Percentiles rank a stretch among this genome's conserved stretches.
Evolutionary conservation across 2,329 filamentous ascomycete genomes (phyloP).

Genomic region (Volutella citrinella): DNA sequence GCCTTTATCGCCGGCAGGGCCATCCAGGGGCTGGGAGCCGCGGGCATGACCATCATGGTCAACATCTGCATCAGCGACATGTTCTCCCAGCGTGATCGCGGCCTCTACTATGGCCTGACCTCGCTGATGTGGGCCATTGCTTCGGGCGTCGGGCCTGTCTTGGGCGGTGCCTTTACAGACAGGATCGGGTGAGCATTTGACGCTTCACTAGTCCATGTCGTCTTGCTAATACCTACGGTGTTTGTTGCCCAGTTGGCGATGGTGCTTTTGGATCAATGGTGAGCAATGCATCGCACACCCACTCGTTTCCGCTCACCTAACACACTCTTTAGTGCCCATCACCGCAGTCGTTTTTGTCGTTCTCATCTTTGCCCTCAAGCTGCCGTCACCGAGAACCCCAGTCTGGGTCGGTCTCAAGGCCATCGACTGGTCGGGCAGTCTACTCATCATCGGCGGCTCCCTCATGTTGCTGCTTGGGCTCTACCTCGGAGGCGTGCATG

Average conservation of each 20-base stretch:
- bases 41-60: slow-evolving; percentile 49
- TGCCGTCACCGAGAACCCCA: slow-evolving; percentile 65
- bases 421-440: slow-evolving; percentile 58
- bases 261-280: slow-evolving; percentile 55
- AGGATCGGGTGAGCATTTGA: slow-evolving; percentile 45
- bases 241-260: slow-evolving; percentile 39
- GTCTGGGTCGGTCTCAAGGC: slow-evolving; percentile 59
- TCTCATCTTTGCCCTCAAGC: slow-evolving; percentile 59
- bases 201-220: too few species aligned
- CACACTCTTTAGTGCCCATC: slow-evolving; percentile 36
- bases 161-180: slow-evolving; percentile 63
- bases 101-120: slow-evolving; percentile 60
- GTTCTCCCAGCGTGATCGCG: slow-evolving; percentile 39
- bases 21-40: slow-evolving; percentile 50
- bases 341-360: slow-evolving; percentile 55
- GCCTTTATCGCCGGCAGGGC: slow-evolving; percentile 36
- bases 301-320: neutral
- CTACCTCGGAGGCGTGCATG: slow-evolving; percentile 62
- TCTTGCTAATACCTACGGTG: too few species aligned
- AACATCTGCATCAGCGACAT: slow-evolving; percentile 53
- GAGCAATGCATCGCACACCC: slow-evolving; percentile 23
- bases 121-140: slow-evolving; percentile 67
- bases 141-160: slow-evolving; percentile 60
- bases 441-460: slow-evolving; percentile 61
- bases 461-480: slow-evolving; percentile 70